phyloP scores from a whole-genome alignment of 352 stramenopile species.

The Globisporangium nodosum region DNA sequence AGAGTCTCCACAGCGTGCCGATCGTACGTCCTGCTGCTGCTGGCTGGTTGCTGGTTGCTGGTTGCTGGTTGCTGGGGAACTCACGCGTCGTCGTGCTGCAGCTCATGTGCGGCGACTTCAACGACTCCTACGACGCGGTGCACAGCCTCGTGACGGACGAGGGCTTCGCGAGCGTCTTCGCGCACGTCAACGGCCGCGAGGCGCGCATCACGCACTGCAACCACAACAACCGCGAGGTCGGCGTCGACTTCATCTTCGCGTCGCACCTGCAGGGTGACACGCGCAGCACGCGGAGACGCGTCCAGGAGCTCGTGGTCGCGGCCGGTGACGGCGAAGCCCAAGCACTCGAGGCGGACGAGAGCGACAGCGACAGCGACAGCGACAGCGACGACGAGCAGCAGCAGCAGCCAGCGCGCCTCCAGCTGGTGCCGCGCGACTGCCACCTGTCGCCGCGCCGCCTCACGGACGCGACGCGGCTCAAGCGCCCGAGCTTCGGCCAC shows the following conservation, averaged over 20 bases:
- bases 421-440: slow-evolving; percentile 50
- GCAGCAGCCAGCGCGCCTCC: slow-evolving; percentile 17
- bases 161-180: slow-evolving; percentile 73
- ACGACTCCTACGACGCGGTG: slow-evolving; percentile 81
- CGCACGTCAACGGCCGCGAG: slow-evolving; percentile 66
- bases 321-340: neutral
- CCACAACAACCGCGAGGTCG: slow-evolving; percentile 85
- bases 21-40: slow-evolving; percentile 25
- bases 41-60: neutral
- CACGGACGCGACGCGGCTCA: slow-evolving; percentile 60
- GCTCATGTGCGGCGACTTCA: slow-evolving; percentile 85
- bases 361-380: neutral
- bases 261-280: slow-evolving; percentile 29
- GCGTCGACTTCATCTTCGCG: slow-evolving; percentile 84
- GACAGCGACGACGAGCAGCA: neutral
- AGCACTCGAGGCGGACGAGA: neutral
- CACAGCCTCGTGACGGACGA: slow-evolving; percentile 69
- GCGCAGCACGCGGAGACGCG: slow-evolving; percentile 6
- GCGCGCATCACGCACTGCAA: slow-evolving; percentile 85
- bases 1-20: slow-evolving; percentile 62
- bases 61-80: neutral
- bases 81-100: slow-evolving; percentile 1
- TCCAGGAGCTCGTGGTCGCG: neutral
- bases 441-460: slow-evolving; percentile 61
- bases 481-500: slow-evolving; percentile 70